Evolutionary conservation across 129 eudicot species (phyloP), one percentile per base, ranked within the genome.

Genomic region (Mikania micrantha): DNA sequence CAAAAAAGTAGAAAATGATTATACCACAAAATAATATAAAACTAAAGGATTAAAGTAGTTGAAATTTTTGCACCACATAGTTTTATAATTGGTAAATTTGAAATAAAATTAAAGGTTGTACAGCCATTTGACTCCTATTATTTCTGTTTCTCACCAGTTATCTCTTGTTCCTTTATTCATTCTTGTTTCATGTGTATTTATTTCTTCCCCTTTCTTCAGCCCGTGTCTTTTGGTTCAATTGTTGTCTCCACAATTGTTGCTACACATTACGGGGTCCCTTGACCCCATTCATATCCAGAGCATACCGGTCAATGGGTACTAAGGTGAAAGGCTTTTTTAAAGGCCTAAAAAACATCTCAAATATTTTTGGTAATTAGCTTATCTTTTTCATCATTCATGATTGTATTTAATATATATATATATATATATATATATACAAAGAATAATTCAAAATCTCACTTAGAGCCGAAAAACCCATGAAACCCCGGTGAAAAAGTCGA

Each of bases 321-420:
- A 76, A 68, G 70, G 80, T 76, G 19, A 76, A 76, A 68, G 80
- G 75, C 34, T 76, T 76, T 50, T 69, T 76, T 13, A 76, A 69
- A 76, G 75, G 80, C 57, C 64, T 76, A 1, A 76, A 68, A 60
- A 76, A 67, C 74, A 75, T 75, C 79, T 67, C 79, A 75, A 67
- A 52, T 48, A 60, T 76, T 68, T 76, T 76, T 38, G 80, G 80
- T 76, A 9, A 49, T 42, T 38, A 1, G 25, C 32, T 20, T 8
- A 6, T 25, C 13, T n/a, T n/a, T n/a, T n/a, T n/a, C n/a, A n/a
- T n/a, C n/a, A n/a, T n/a, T n/a, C n/a, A n/a, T n/a, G n/a, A n/a
- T n/a, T n/a, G n/a, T n/a, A n/a, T n/a, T n/a, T n/a, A n/a, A n/a
- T n/a, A n/a, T n/a, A n/a, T n/a, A n/a, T n/a, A n/a, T n/a, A n/a